Base-by-base conservation (phyloP, 176 grass and related monocot species). In the Phoenix roebelenii region DNA sequence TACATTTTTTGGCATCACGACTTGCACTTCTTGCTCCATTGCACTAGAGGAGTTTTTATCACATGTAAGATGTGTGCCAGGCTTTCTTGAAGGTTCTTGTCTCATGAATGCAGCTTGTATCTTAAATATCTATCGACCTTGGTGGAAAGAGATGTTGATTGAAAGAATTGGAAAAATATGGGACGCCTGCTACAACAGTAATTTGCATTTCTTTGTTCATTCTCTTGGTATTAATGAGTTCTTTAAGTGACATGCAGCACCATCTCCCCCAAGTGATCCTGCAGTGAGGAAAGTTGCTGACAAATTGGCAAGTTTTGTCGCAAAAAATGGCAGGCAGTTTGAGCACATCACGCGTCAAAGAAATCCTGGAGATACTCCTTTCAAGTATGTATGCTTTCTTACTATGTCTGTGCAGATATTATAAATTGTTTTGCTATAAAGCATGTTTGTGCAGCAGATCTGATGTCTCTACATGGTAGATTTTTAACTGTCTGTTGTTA, bases 231-330 rank as follows among this genome's bases (percentile, higher is more conserved):
- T 90, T 90, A 85, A 90, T 82, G 75, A 76, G 67, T 85, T 92
- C 68, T 98, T 74, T 98, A 98, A 98, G 93, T 98, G 84, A 84
- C 80, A 98, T 92, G 93, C 93, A 98, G 93, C 60, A 74, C 85
- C 84, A 61, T 68, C 73, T 71, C 71, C 73, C 54, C 93, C 93
- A 67, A 80, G 86, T 81, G 93, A 98, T 83, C 77, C 84, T 68
- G 83, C 88, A 67, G 88, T 89, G 58, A 81, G 61, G 85, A 89
- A 98, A 83, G 93, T 98, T 17, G 82, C 89, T 52, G 84, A 98
- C 69, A 92, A 82, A 65, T 75, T 98, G 71, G 93, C 84, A 77
- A 85, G 61, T 70, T 89, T 98, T 72, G 93, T 98, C 60, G 93
- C 94, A 22, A 92, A 93, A 85, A 92, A 98, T 18, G 94, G 94